phyloP scores from a whole-genome alignment of 805 yeast genomes.

The Starmerella vitae region DNA sequence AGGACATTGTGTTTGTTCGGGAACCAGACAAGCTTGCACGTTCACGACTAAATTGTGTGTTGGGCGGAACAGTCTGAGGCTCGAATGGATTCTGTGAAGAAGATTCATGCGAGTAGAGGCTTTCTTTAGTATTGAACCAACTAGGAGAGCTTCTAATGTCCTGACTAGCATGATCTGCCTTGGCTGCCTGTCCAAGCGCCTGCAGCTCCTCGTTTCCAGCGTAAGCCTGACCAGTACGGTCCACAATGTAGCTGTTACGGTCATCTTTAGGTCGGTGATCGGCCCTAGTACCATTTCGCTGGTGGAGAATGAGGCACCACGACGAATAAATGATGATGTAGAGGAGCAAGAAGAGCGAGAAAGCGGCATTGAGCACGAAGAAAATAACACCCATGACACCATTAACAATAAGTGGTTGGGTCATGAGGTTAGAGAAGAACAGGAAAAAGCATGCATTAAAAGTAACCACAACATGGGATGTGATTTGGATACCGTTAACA shows the following conservation, averaged over 20 bases:
- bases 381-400: slow-evolving; percentile 88
- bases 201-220: slow-evolving; percentile 32
- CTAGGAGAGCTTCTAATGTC: slow-evolving; percentile 37
- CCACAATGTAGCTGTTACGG: slow-evolving; percentile 60
- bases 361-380: slow-evolving; percentile 80
- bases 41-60: slow-evolving; percentile 3
- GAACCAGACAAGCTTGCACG: slow-evolving; percentile 2
- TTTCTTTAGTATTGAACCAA: slow-evolving; percentile 18
- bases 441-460: slow-evolving; percentile 72
- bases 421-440: slow-evolving; percentile 73
- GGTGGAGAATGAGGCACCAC: slow-evolving; percentile 40
- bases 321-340: slow-evolving; percentile 52
- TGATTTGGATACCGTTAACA: slow-evolving; percentile 63
- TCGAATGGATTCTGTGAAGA: slow-evolving; percentile 17
- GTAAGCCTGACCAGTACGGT: slow-evolving; percentile 11
- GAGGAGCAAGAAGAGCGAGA: slow-evolving; percentile 58
- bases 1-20: slow-evolving; percentile 4
- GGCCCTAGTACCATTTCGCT: slow-evolving; percentile 81
- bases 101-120: background rate
- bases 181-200: slow-evolving; percentile 73
- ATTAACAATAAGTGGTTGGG: slow-evolving; percentile 63
- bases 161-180: slow-evolving; percentile 46
- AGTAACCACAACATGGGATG: slow-evolving; percentile 57
- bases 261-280: slow-evolving; percentile 76
- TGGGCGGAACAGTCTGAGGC: slow-evolving; percentile 9